phyloP scores from a whole-genome alignment of 108 stramenopile species.

The Skeletonema potamos region DNA sequence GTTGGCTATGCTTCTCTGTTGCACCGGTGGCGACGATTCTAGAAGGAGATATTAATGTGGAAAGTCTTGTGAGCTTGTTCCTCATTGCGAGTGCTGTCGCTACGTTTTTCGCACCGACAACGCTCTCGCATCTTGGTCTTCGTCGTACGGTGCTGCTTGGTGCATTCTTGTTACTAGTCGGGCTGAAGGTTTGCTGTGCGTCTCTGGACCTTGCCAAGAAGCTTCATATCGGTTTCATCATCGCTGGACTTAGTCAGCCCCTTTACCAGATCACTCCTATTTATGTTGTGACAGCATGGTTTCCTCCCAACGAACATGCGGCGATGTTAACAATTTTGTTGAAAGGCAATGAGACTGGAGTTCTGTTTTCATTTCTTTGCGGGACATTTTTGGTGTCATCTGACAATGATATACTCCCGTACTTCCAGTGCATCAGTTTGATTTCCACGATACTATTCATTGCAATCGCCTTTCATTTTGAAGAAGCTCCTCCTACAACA shows the following conservation, averaged over 20 bases:
- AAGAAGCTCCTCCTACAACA: conserved; percentile 81
- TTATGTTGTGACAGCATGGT: conserved; percentile 80
- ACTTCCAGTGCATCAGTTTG: conserved; percentile 74
- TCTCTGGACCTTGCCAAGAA: conserved; percentile 44
- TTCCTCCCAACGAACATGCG: conserved; percentile 64
- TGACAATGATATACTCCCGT: conserved; percentile 56
- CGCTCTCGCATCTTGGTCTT: conserved; percentile 66
- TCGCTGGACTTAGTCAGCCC: conserved; percentile 80
- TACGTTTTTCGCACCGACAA: conserved; percentile 66
- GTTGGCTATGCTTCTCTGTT: conserved; percentile 76
- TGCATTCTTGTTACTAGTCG: conserved; percentile 71
- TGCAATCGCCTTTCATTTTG: conserved; percentile 66
- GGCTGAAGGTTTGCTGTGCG: conserved; percentile 51
- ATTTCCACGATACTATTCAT: conserved; percentile 64
- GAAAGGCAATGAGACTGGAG: conserved; percentile 82
- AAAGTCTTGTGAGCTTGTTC: conserved; percentile 71
- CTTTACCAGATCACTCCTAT: conserved; percentile 85
- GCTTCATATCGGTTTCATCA: conserved; percentile 59
- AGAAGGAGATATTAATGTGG: conserved; percentile 57
- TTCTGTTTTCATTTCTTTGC: conserved; percentile 77
- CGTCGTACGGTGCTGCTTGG: conserved; percentile 76
- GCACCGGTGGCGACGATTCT: conserved; percentile 79
- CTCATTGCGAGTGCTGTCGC: conserved; percentile 70
- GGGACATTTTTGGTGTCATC: conserved; percentile 65
- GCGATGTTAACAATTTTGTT: conserved; percentile 11